phyloP scores from a whole-genome alignment of 2,329 filamentous ascomycete genomes.

The Aspergillus sp. region DNA sequence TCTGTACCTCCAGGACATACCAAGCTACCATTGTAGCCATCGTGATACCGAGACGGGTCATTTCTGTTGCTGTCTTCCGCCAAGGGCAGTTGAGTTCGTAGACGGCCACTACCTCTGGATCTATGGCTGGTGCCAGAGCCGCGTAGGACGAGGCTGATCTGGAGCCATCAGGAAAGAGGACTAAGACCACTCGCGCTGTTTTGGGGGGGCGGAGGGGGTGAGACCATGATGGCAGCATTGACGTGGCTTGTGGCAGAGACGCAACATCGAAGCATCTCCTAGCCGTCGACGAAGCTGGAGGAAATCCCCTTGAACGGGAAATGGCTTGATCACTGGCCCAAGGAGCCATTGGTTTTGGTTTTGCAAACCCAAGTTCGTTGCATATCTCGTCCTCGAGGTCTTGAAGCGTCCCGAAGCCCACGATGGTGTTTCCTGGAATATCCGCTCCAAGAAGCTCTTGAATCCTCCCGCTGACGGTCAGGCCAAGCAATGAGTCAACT shows the following conservation, averaged over 20 bases:
- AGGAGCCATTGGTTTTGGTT: background rate
- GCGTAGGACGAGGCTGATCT: constrained; percentile 48
- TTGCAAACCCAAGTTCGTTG: constrained; percentile 18
- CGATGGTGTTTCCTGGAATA: constrained; percentile 1
- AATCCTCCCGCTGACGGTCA: constrained; percentile 5
- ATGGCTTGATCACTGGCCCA: too few relatives aligned
- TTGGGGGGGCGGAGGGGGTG: too few relatives aligned
- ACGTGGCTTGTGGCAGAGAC: constrained; percentile 39
- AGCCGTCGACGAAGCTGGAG: background rate
- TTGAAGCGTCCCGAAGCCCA: constrained; percentile 1
- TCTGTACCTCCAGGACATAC: constrained; percentile 46
- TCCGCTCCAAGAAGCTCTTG: background rate
- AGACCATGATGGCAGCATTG: constrained; percentile 43
- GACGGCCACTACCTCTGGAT: constrained; percentile 39
- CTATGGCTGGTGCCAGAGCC: constrained; percentile 32
- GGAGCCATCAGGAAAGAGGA: constrained; percentile 46
- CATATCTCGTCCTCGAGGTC: background rate
- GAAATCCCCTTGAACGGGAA: too few relatives aligned
- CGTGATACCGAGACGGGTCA: constrained; percentile 34
- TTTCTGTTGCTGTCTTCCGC: constrained; percentile 41
- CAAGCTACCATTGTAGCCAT: constrained; percentile 25
- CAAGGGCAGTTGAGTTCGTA: constrained; percentile 46
- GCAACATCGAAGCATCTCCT: constrained; percentile 3
- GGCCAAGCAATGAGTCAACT: constrained; percentile 5
- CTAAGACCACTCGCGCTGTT: constrained; percentile 40